Evolutionary conservation across 2,329 filamentous ascomycete genomes (phyloP).

Genomic region (Beauveria rudraprayagi): DNA sequence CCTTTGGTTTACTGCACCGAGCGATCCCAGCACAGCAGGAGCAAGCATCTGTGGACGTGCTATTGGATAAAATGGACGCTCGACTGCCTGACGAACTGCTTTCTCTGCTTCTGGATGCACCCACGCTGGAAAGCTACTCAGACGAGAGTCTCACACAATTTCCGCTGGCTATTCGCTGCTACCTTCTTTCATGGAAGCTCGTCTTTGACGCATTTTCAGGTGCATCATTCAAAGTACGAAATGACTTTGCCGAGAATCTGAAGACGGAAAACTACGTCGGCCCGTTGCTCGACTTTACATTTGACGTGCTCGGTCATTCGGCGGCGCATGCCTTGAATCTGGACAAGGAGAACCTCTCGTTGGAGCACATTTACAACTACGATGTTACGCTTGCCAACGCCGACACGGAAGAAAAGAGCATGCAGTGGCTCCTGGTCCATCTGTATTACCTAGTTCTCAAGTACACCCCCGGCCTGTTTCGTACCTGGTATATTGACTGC

Average conservation of each 20-base stretch:
- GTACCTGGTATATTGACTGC: slow-evolving; percentile 76
- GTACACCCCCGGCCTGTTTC: slow-evolving; percentile 70
- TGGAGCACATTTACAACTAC: slow-evolving; percentile 47
- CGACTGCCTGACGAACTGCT: slow-evolving; percentile 76
- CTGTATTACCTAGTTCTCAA: slow-evolving; percentile 77
- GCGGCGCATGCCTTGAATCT: slow-evolving; percentile 66
- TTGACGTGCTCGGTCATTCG: slow-evolving; percentile 76
- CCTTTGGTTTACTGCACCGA: slow-evolving; percentile 71
- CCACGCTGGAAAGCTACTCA: slow-evolving; percentile 58
- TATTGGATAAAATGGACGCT: slow-evolving; percentile 64
- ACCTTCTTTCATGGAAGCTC: slow-evolving; percentile 82
- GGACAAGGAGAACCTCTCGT: slow-evolving; percentile 55
- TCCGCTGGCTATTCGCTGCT: slow-evolving; percentile 64
- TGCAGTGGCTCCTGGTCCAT: slow-evolving; percentile 77
- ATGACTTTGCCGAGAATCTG: slow-evolving; percentile 71
- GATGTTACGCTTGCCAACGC: slow-evolving; percentile 44
- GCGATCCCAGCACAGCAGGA: slow-evolving; percentile 74
- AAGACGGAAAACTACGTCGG: slow-evolving; percentile 63
- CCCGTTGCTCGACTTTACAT: slow-evolving; percentile 68
- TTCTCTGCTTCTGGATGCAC: slow-evolving; percentile 72
- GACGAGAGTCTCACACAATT: slow-evolving; percentile 60
- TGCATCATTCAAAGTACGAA: slow-evolving; percentile 73
- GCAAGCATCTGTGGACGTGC: slow-evolving; percentile 67
- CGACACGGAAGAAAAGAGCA: slow-evolving; percentile 60
- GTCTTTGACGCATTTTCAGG: slow-evolving; percentile 78